Evolutionary conservation across 441 rosid species (phyloP), one percentile per base, ranked within the genome.

Genomic region (Aquilaria agallochum): DNA sequence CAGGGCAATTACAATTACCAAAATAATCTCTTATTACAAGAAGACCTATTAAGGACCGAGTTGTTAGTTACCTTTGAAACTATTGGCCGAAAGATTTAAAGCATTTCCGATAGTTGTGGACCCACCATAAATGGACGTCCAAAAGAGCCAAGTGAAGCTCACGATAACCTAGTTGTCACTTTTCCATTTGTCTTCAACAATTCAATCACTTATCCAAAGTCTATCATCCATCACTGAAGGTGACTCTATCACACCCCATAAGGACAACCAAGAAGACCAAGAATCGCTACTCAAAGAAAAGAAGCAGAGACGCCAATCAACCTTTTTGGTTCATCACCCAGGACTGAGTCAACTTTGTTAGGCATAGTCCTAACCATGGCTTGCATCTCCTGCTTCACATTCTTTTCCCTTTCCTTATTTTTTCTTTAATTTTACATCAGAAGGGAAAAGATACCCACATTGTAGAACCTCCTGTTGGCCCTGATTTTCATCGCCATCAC

Each of bases 121-220:
- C 64, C 33, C 56, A 66, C 52, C 68, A 10, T 7, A 49, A 72
- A 84, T 85, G 96, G 97, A 84, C 53, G 82, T 83, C 56, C 85
- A 77, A 60, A 86, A 74, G 73, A 66, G 84, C 71, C 85, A 79
- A 68, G 62, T 74, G 59, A 83, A 83, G 89, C 86, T 90, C 0
- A 85, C 91, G 57, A 73, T 93, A 55, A 88, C 92, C 0, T 81
- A 85, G 52, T 93, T 97, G 2, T 88, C 93, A 40, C 87, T 93
- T 32, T 88, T 93, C 60, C 86, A 92, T 36, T 88, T 95, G 44
- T 77, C 92, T 14, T 87, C 91, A 5, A 90, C 91, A 68, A 73
- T 86, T 65, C 86, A 94, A 67, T 90, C 96, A 12, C 88, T 96
- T 55, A 79, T 92, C 59, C 94, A 89, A 63, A 92, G 97, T 56